These are phyloP conservation scores for Epichloe elymi DNA, from an alignment of 2,329 filamentous ascomycete species.

Conservation along the genomic window DNA sequence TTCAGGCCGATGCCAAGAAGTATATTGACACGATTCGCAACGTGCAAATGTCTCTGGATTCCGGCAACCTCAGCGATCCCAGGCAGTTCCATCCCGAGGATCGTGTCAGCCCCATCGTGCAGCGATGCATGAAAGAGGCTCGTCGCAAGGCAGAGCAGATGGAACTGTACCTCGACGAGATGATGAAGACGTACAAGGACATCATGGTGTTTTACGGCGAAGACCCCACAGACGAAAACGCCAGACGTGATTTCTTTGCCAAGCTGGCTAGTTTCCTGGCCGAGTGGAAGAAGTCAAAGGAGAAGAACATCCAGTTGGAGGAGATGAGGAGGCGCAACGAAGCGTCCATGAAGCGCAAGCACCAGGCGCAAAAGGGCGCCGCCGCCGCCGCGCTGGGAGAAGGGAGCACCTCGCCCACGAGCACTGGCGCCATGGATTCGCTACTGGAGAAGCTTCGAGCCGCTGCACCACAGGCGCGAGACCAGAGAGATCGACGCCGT, in stretches of 20 bases:
- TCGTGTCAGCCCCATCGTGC: conserved; percentile 80
- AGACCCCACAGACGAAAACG: conserved; percentile 80
- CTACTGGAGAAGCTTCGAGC: conserved; percentile 88
- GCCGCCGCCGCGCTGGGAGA: conserved; percentile 19
- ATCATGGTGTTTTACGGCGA: conserved; percentile 97
- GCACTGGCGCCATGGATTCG: conserved; percentile 88
- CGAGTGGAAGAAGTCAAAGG: conserved; percentile 92
- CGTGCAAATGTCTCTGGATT: conserved; percentile 81
- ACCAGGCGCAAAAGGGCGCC: conserved; percentile 46
- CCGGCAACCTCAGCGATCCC: conserved; percentile 85
- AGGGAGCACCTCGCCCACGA: conserved; percentile 51
- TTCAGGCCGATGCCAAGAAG: conserved; percentile 73
- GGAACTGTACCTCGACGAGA: conserved; percentile 85
- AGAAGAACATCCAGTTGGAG: conserved; percentile 80
- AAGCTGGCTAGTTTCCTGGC: conserved; percentile 82
- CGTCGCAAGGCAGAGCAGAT: conserved; percentile 92
- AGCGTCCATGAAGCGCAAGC: conserved; percentile 83
- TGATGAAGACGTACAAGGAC: conserved; percentile 81
- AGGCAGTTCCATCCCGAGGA: conserved; percentile 98
- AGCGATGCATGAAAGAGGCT: conserved; percentile 92
- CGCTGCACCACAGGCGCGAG: conserved; percentile 77
- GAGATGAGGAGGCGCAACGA: conserved; percentile 77
- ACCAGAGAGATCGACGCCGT: conserved; percentile 78
- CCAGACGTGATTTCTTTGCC: conserved; percentile 87
- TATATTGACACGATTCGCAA: conserved; percentile 95